These are phyloP conservation scores for Thamnidium elegans DNA, from an alignment of 192 early-diverging fungal genomes.

Conservation along the genomic window DNA sequence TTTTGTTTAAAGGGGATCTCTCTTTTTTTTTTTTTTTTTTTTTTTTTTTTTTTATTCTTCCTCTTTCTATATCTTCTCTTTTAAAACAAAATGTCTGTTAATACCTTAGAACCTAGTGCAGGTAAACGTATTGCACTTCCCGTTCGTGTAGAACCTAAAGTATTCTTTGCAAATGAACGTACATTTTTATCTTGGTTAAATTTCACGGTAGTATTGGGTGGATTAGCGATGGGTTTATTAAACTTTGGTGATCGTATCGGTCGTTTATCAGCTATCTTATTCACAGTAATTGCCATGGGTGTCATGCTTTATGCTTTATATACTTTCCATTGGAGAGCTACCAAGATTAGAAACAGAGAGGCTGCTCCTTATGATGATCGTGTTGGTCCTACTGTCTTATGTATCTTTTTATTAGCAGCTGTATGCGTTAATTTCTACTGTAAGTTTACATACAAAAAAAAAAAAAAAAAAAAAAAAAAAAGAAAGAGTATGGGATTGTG, in stretches of 20 bases:
- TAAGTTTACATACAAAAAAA: constrained; percentile 21
- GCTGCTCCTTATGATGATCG: constrained; percentile 80
- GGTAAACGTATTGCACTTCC: constrained; percentile 72
- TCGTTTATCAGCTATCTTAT: constrained; percentile 51
- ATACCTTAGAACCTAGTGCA: constrained; percentile 9
- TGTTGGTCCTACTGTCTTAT: constrained; percentile 70
- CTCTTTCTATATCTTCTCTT: not conserved
- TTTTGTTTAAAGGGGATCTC: not conserved
- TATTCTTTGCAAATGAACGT: constrained; percentile 94
- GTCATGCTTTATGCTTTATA: constrained; percentile 80
- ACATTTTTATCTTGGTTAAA: constrained; percentile 90
- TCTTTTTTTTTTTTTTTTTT: constrained; percentile 1
- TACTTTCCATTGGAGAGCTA: constrained; percentile 76
- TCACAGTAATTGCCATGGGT: constrained; percentile 60
- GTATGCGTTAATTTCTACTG: constrained; percentile 71
- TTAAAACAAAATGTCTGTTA: constrained; percentile 9
- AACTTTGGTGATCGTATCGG: constrained; percentile 78
- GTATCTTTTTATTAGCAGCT: constrained; percentile 60
- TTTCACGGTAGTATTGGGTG: constrained; percentile 74
- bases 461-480: too few species aligned
- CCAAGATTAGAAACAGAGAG: constrained; percentile 72
- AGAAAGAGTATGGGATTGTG: not conserved
- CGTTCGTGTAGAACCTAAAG: constrained; percentile 83
- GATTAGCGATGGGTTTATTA: constrained; percentile 71
- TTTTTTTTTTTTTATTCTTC: not conserved